Evolutionary conservation across 2,329 filamentous ascomycete genomes (phyloP).

Genomic region (Pezicula rhizophila): DNA sequence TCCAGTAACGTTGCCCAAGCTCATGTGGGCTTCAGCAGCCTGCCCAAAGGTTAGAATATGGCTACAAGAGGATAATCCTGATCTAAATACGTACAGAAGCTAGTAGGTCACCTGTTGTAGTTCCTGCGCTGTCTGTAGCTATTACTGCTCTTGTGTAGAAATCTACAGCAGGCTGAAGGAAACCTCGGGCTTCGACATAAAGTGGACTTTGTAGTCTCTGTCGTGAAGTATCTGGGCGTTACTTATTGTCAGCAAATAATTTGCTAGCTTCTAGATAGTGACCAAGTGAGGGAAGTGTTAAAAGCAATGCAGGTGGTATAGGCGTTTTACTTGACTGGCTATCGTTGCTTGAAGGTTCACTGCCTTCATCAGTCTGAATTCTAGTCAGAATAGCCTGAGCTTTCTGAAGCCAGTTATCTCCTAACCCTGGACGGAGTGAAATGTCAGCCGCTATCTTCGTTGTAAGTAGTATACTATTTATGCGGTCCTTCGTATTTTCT

Average conservation of each 20-base stretch:
- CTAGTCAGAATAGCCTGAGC: constrained; percentile 42
- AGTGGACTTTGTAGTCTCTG: constrained; percentile 27
- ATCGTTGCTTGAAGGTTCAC: constrained; percentile 22
- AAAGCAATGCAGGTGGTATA: neutral
- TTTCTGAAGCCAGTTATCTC: constrained; percentile 43
- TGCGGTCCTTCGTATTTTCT: too few species aligned
- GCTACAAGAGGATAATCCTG: neutral
- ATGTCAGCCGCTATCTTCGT: neutral
- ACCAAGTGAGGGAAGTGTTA: too few species aligned
- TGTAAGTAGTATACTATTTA: too few species aligned
- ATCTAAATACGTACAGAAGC: constrained; percentile 31
- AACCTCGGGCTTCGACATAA: constrained; percentile 45
- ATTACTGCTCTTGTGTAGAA: constrained; percentile 42
- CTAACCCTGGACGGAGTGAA: constrained; percentile 33
- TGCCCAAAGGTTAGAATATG: constrained; percentile 15
- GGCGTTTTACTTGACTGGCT: constrained; percentile 11
- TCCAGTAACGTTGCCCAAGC: constrained; percentile 43
- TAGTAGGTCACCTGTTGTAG: constrained; percentile 36
- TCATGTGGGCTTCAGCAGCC: constrained; percentile 47
- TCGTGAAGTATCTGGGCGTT: constrained; percentile 27
- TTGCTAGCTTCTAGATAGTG: constrained; percentile 10
- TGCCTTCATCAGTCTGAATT: constrained; percentile 39
- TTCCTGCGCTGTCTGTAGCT: constrained; percentile 32
- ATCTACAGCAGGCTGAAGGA: constrained; percentile 44
- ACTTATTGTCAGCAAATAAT: constrained; percentile 18